Evolutionary conservation across 2,329 filamentous ascomycete genomes (phyloP), one percentile per base, ranked within the genome.

Genomic region (Trichophyton mentagrophytes): DNA sequence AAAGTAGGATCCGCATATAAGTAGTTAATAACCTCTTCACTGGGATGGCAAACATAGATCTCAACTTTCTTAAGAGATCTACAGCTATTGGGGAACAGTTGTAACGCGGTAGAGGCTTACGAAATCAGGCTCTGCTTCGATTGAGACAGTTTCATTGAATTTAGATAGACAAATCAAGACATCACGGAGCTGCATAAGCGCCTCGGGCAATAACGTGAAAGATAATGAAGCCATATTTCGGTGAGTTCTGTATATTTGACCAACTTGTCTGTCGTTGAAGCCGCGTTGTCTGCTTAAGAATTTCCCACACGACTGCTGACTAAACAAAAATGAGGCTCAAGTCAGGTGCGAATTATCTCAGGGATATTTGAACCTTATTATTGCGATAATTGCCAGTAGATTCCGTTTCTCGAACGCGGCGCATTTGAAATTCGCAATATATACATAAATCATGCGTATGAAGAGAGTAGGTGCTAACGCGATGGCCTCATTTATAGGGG

Each of bases 71-170:
- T 30, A 30, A 2, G 27, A 27, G 38, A 58, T n/a, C 1, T 27
- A 22, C 44, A 6, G 8, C 9, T 58, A 15, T 36, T 27, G 36
- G 15, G n/a, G 13, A 33, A 36, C 5, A 1, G 9, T 38, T 13
- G 13, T 59, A 42, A 58, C 36, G 27, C 9, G 17, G 30, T 55
- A 20, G n/a, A 36, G 6, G 33, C 71, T 69, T 75, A 83, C 83
- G 70, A 78, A 77, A 63, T 83, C 79, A 64, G 76, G 74, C 67
- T 80, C 78, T 40, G 83, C 83, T 70, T 86, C 84, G 60, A 86
- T 77, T 22, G 81, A 81, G 13, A 86, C 81, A 2, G 76, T 78
- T 64, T 86, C 84, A 69, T 80, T 82, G 71, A 86, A 86, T 70
- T 84, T 85, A 60, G 79, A 76, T 1, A 86, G 76, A 67, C 84